Base-by-base conservation (phyloP, 2,329 filamentous ascomycete species). In the Alternaria sp. region DNA sequence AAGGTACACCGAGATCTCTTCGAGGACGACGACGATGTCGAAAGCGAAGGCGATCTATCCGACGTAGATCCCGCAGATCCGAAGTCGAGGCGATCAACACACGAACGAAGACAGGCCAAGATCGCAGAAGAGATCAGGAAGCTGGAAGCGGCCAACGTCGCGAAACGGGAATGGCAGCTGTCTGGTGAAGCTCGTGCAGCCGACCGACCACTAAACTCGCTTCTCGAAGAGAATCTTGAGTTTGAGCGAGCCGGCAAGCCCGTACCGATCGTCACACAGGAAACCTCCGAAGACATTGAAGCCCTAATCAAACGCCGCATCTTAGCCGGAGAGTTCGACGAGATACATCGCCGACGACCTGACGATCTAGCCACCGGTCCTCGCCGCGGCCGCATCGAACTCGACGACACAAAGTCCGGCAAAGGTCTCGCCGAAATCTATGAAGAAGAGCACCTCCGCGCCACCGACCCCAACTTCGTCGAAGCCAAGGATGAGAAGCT, bases 201-300 rank as follows among this genome's bases (percentile, higher is more conserved):
- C 1, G 92, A 95, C 68, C 87, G 95, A 36, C 95, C 95, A 0
- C 77, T 93, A 55, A 98, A 99, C 82, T 97, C 94, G 0, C 86
- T 99, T 3, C 87, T 99, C 1, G 94, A 98, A 75, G 89, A 98
- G 81, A 93, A 98, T 72, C 86, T 99, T 27, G 94, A 98, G 67
- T 99, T 98, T 75, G 95, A 99, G 81, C 89, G 96, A 71, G 89
- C 92, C 22, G 95, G 95, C 74, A 99, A 98, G 78, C 94, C 95
- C 0, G 91, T 98, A 0, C 93, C 94, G 2, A 92, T 98, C 62
- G 93, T 97, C 76, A 98, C 95, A 0, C 90, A 92, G 43, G 94
- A 97, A 78, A 85, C 96, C 41, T 96, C 89, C 55, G 94, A 97
- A 78, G 89, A 90, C 70, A 96, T 99, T 59, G 95, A 99, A 80